phyloP scores from a whole-genome alignment of 1,284 basidiomycete species.

The Apiotrichum gracile region DNA sequence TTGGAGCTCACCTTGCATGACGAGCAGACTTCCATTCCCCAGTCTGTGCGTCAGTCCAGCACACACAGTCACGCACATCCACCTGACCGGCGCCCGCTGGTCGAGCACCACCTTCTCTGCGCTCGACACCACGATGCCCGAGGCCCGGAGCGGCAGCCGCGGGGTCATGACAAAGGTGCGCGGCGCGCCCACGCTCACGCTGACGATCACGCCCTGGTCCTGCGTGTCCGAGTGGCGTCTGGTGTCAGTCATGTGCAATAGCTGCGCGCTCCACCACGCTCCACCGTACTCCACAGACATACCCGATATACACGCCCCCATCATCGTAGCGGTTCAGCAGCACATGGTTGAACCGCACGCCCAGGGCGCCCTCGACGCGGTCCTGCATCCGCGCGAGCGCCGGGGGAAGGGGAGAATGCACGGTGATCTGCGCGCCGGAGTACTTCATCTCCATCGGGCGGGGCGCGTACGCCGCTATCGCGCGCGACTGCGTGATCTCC shows the following conservation, averaged over 20 bases:
- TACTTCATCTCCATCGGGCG: conserved; percentile 47
- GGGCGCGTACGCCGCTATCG: conserved; percentile 51
- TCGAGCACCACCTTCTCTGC: conserved; percentile 10
- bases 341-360: conserved; percentile 52
- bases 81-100: conserved; percentile 28
- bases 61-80: conserved; percentile 25
- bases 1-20: conserved; percentile 51
- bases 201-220: conserved; percentile 51
- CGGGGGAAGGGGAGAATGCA: conserved; percentile 50
- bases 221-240: conserved; percentile 34
- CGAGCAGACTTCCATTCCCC: conserved; percentile 50
- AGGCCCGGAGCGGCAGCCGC: conserved; percentile 20
- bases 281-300: conserved; percentile 9
- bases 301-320: conserved; percentile 52
- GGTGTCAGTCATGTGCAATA: too few relatives aligned
- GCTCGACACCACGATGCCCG: neutral
- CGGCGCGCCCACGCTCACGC: conserved; percentile 51
- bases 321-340: conserved; percentile 54
- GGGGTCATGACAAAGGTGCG: conserved; percentile 53
- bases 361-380: conserved; percentile 45
- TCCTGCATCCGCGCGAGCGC: conserved; percentile 45
- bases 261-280: neutral
- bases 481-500: conserved; percentile 50
- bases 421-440: conserved; percentile 47
- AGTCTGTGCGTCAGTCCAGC: conserved; percentile 28